Evolutionary conservation across 2,329 filamentous ascomycete genomes (phyloP).

Genomic region (Trichoderma sp.): DNA sequence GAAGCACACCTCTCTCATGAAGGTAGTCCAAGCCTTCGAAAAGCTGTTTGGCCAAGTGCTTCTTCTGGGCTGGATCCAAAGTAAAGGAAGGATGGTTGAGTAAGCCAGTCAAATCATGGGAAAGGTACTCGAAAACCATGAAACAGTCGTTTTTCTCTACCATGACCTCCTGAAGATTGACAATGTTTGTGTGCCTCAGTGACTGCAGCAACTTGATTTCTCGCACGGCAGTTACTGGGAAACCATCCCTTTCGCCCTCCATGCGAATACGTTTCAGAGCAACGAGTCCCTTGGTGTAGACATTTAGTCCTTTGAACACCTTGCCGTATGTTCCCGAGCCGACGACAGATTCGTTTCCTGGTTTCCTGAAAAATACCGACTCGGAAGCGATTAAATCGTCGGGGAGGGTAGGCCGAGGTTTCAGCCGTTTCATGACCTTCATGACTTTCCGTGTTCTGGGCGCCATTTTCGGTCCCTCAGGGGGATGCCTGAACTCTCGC

Average conservation of each 20-base stretch:
- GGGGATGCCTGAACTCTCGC: conserved; percentile 40
- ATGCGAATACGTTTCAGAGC: conserved; percentile 90
- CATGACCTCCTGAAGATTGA: conserved; percentile 89
- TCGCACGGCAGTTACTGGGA: conserved; percentile 86
- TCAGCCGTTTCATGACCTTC: conserved; percentile 70
- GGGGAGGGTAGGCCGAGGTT: conserved; percentile 70
- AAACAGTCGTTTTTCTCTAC: conserved; percentile 98
- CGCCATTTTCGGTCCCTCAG: conserved; percentile 43
- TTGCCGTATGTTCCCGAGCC: conserved; percentile 96
- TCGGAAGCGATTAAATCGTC: conserved; percentile 76
- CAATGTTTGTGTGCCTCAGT: conserved; percentile 79
- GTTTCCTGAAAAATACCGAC: conserved; percentile 92
- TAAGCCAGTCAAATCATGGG: conserved; percentile 91
- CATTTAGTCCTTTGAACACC: conserved; percentile 90
- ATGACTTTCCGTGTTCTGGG: conserved; percentile 66
- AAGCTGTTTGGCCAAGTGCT: conserved; percentile 88
- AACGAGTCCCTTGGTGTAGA: conserved; percentile 83
- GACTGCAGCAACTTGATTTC: conserved; percentile 93
- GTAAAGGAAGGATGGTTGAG: conserved; percentile 93
- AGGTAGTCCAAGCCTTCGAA: conserved; percentile 95
- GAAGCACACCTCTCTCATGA: conserved; percentile 88
- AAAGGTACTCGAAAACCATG: conserved; percentile 99
- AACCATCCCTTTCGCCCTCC: conserved; percentile 89
- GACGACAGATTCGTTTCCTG: conserved; percentile 95
- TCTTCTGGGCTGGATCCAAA: conserved; percentile 83